phyloP scores from a whole-genome alignment of 441 rosid genomes.

The Biscutella laevigata region DNA sequence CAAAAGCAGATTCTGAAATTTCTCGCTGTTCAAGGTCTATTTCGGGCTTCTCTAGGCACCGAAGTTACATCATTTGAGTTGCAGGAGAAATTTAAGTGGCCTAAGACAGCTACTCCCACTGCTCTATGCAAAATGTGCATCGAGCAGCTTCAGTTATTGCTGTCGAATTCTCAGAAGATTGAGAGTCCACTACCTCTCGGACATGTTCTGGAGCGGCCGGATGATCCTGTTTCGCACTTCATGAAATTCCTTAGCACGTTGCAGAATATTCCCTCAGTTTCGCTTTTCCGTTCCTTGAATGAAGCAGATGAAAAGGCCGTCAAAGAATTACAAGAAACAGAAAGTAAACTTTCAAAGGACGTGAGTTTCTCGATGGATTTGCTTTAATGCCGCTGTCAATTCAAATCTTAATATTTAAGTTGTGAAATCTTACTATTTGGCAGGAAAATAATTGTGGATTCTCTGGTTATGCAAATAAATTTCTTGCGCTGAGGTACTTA shows the following conservation, averaged over 20 bases:
- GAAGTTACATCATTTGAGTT: constrained; percentile 95
- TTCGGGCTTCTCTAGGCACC: constrained; percentile 81
- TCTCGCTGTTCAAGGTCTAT: constrained; percentile 89
- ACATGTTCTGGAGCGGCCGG: constrained; percentile 47
- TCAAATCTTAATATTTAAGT: constrained; percentile 6
- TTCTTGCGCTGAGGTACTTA: constrained; percentile 65
- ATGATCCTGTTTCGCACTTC: constrained; percentile 75
- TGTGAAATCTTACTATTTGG: constrained; percentile 11
- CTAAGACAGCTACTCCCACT: constrained; percentile 63
- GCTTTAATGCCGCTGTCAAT: not conserved
- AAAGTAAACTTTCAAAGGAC: constrained; percentile 63
- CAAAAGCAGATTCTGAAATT: constrained; percentile 84
- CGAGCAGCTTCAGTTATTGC: constrained; percentile 76
- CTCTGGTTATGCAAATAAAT: constrained; percentile 37
- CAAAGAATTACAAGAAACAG: constrained; percentile 62
- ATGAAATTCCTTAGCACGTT: constrained; percentile 75
- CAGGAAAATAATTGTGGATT: constrained; percentile 66
- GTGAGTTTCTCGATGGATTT: constrained; percentile 28
- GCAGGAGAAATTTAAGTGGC: constrained; percentile 95
- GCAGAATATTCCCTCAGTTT: constrained; percentile 87
- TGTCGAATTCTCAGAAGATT: constrained; percentile 67
- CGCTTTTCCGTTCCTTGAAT: constrained; percentile 65
- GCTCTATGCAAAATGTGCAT: constrained; percentile 76
- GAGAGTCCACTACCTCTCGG: constrained; percentile 39
- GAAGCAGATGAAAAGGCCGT: constrained; percentile 72